phyloP scores from a whole-genome alignment of 2,329 filamentous ascomycete species.

The Arthroderma sp. region DNA sequence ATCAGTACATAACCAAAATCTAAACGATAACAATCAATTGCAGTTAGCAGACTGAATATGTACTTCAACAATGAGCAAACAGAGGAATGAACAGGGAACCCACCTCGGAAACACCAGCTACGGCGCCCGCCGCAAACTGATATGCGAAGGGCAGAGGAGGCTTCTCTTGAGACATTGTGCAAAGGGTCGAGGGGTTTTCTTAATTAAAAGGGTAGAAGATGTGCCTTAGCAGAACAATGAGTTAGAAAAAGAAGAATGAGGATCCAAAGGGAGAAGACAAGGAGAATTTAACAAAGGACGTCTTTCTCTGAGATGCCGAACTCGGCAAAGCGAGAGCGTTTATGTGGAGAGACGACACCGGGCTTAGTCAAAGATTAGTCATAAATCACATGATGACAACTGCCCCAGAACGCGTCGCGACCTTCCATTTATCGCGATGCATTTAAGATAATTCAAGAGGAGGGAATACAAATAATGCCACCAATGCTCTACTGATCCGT shows the following conservation, averaged over 20 bases:
- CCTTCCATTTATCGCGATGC: no score
- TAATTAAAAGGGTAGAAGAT: background rate
- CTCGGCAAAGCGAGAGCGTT: no score
- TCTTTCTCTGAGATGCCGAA: no score
- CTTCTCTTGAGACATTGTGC: constrained; percentile 48
- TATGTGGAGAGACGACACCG: no score
- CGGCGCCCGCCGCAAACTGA: constrained; percentile 91
- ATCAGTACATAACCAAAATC: constrained; percentile 72
- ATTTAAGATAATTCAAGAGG: no score
- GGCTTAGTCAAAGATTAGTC: no score
- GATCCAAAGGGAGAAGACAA: background rate
- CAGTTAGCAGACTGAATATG: background rate
- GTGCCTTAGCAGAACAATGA: background rate
- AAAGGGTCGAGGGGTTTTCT: constrained; percentile 6
- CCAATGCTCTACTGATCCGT: no score
- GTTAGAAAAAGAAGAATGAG: background rate
- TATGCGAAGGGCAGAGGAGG: constrained; percentile 84
- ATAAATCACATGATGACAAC: no score
- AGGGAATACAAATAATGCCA: no score
- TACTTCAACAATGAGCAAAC: background rate
- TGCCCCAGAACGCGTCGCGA: no score
- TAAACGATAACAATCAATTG: constrained; percentile 24
- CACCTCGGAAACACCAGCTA: constrained; percentile 96
- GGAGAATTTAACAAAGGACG: background rate
- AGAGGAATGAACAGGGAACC: constrained; percentile 23